A percentile compares a stretch with the other conserved stretches of the same genome.
Conservation (phyloP, 2,329 filamentous ascomycete genomes). For the Pestalotiopsis sp. region DNA sequence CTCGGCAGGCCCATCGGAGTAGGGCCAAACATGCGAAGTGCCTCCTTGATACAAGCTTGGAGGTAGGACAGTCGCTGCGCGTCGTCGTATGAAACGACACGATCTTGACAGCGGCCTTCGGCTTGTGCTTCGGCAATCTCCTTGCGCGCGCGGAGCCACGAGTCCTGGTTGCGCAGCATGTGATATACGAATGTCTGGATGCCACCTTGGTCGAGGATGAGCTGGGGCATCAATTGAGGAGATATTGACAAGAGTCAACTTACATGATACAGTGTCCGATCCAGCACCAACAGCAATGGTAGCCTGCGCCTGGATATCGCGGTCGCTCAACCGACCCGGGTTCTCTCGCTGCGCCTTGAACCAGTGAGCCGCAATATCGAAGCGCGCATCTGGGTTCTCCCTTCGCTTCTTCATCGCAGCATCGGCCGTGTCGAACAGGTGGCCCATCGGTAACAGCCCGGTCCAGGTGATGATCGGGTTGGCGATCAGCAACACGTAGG, state of each 20-base stretch:
- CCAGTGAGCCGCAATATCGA: conserved; percentile 16
- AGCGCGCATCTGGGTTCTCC: conserved; percentile 15
- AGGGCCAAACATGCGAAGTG: conserved; percentile 5
- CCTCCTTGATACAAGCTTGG: conserved; percentile 9
- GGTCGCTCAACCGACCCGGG: background rate
- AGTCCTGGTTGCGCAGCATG: background rate
- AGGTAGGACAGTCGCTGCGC: background rate
- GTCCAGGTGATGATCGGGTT: conserved; percentile 20
- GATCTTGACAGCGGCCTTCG: background rate
- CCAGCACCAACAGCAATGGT: conserved; percentile 2
- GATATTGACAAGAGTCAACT: background rate
- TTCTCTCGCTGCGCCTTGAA: conserved; percentile 2
- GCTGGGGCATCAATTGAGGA: background rate
- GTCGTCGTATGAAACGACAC: background rate
- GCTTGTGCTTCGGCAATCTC: background rate
- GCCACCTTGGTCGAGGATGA: background rate
- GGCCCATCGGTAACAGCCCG: conserved; percentile 16
- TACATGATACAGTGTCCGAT: conserved; percentile 9
- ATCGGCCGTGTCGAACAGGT: conserved; percentile 12
- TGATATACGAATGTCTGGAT: conserved; percentile 6
- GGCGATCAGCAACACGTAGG: conserved; percentile 15
- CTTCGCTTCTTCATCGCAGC: conserved; percentile 11
- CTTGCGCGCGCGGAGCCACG: background rate
- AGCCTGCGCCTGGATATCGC: background rate
- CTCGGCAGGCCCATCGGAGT: conserved; percentile 10